These are phyloP conservation scores for Penicillium coprophilum DNA, from an alignment of 495 filamentous ascomycete species.

Conservation along the genomic window DNA sequence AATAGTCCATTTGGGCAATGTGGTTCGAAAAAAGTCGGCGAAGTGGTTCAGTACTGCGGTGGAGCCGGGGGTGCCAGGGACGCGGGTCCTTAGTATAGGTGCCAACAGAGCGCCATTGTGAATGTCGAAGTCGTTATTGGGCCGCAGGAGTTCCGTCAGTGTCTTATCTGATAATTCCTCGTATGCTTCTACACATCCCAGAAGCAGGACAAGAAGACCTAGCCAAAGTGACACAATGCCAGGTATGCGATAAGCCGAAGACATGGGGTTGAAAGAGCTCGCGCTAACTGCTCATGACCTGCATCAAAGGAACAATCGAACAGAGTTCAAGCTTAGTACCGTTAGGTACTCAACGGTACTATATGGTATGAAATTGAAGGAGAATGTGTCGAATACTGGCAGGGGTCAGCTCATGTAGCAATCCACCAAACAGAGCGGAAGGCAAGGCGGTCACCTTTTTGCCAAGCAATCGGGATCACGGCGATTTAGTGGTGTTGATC, in stretches of 20 bases:
- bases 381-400: background rate
- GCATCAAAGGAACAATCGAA: background rate
- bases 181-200: slow-evolving; percentile 56
- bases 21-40: slow-evolving; percentile 68
- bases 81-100: slow-evolving; percentile 86
- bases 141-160: slow-evolving; percentile 64
- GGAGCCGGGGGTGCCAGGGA: slow-evolving; percentile 82
- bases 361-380: background rate
- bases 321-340: background rate
- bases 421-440: slow-evolving; percentile 16
- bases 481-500: slow-evolving; percentile 3
- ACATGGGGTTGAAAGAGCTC: slow-evolving; percentile 28
- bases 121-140: slow-evolving; percentile 78
- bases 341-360: background rate
- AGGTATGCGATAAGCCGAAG: slow-evolving; percentile 27
- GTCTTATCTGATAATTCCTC: slow-evolving; percentile 70
- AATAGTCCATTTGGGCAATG: slow-evolving; percentile 76
- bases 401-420: background rate
- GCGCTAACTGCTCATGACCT: slow-evolving; percentile 20
- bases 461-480: slow-evolving; percentile 1
- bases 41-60: slow-evolving; percentile 76
- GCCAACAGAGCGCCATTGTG: slow-evolving; percentile 70
- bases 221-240: slow-evolving; percentile 34
- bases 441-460: slow-evolving; percentile 22
- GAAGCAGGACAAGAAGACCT: slow-evolving; percentile 23